Conservation (phyloP, 495 filamentous ascomycete species). For the Lichina pygmaea region DNA sequence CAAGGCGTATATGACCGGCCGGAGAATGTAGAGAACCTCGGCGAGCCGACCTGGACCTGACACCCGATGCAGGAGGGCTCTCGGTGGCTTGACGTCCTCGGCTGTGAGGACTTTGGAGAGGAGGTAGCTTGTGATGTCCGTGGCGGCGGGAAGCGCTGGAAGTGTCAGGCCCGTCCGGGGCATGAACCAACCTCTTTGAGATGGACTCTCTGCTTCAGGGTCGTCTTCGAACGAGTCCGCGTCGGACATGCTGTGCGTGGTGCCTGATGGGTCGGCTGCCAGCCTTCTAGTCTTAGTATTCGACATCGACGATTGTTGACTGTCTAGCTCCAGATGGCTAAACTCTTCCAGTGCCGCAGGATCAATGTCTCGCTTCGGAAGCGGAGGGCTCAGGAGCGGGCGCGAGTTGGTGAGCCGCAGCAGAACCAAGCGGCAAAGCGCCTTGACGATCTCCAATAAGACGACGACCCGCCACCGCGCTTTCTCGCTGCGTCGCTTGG, state of each 20-base stretch:
- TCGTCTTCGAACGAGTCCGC: background rate
- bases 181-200: conserved; percentile 51
- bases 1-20: conserved; percentile 70
- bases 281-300: background rate
- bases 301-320: background rate
- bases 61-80: conserved; percentile 49
- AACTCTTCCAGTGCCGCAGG: conserved; percentile 26
- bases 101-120: conserved; percentile 79
- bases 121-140: conserved; percentile 67
- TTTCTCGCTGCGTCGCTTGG: conserved; percentile 61
- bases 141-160: conserved; percentile 49
- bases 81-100: conserved; percentile 84
- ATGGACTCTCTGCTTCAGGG: background rate
- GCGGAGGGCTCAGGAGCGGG: conserved; percentile 56
- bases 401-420: conserved; percentile 61
- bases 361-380: conserved; percentile 63
- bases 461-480: conserved; percentile 77
- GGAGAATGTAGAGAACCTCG: conserved; percentile 71
- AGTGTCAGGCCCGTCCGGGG: conserved; percentile 68
- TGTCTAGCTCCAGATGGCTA: background rate
- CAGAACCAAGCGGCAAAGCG: conserved; percentile 57
- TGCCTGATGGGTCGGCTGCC: background rate
- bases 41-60: conserved; percentile 47
- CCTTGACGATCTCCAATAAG: conserved; percentile 64
- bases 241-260: background rate